Base-by-base conservation (phyloP, 257 asterid genomes). In the Verbena officinalis region DNA sequence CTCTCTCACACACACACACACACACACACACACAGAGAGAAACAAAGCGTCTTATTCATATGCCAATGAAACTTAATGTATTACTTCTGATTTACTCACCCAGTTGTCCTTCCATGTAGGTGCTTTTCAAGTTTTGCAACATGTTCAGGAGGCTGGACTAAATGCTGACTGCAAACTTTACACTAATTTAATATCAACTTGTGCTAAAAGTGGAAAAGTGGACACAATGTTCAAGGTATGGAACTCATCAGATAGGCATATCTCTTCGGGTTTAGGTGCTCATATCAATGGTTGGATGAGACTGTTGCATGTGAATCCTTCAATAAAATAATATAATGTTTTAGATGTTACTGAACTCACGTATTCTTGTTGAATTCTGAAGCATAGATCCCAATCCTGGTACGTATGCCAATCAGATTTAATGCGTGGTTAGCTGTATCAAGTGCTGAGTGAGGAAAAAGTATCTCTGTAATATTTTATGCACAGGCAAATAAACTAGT, bases 141-240 rank as follows among this genome's bases (percentile, higher is more conserved):
- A 73, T 68, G 96, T 90, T 66, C 83, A 71, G 75, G 92, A 86
- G 48, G 86, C 85, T 74, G 88, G 83, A 60, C 66, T 87, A 69
- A 81, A 72, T 24, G 84, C 89, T 46, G 99, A 93, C 81, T 93
- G 99, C 91, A 93, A 93, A 73, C 94, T 93, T 57, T 93, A 90
- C 83, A 93, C 99, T 20, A 86, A 97, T 49, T 82, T 93, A 68
- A 86, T 93, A 81, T 84, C 99, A 51, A 87, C 99, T 67, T 93
- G 95, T 75, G 99, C 97, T 58, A 90, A 88, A 86, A 74, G 92
- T 78, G 96, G 99, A 71, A 90, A 93, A 86, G 96, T 93, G 57
- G 97, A 93, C 76, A 80, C 85, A 55, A 93, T 93, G 99, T 93
- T 93, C 75, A 74, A 90, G 96, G 99, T 90, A 79, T 53, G 19